Evolutionary conservation across 2,329 filamentous ascomycete genomes (phyloP).

Genomic region (Diaporthe vexans): DNA sequence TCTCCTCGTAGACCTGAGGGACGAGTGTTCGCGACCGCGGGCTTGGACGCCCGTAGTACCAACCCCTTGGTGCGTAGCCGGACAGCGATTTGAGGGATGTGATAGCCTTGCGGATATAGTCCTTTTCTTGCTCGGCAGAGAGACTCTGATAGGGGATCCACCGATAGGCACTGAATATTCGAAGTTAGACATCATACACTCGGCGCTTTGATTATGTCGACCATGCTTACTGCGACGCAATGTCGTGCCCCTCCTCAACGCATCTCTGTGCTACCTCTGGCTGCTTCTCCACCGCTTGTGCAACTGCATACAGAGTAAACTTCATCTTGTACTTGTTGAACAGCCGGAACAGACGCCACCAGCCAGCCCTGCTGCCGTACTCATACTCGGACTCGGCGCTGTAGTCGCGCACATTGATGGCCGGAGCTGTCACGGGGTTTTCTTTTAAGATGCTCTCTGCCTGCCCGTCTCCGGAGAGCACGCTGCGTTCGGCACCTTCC

Average conservation of each 20-base stretch:
- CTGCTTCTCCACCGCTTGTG: slow-evolving; percentile 61
- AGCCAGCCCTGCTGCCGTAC: slow-evolving; percentile 63
- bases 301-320: slow-evolving; percentile 65
- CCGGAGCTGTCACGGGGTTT: slow-evolving; percentile 52
- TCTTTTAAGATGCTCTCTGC: slow-evolving; percentile 56
- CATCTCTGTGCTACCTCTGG: slow-evolving; percentile 61
- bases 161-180: slow-evolving; percentile 54
- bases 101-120: slow-evolving; percentile 60
- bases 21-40: slow-evolving; percentile 61
- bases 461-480: slow-evolving; percentile 55
- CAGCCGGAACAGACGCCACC: slow-evolving; percentile 63
- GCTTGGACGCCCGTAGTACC: slow-evolving; percentile 63
- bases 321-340: slow-evolving; percentile 64
- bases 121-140: slow-evolving; percentile 60
- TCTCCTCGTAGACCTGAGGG: slow-evolving; percentile 64
- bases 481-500: slow-evolving; percentile 55
- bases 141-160: slow-evolving; percentile 66
- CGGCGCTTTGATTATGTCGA: too few relatives aligned
- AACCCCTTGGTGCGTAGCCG: slow-evolving; percentile 62
- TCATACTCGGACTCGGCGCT: slow-evolving; percentile 66
- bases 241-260: slow-evolving; percentile 64
- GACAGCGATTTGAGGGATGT: slow-evolving; percentile 57
- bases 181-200: neutral
- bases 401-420: slow-evolving; percentile 58
- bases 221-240: slow-evolving; percentile 57